These are phyloP conservation scores for Daedaleopsis nitida DNA, from an alignment of 768 basidiomycete genomes.

Conservation along the genomic window DNA sequence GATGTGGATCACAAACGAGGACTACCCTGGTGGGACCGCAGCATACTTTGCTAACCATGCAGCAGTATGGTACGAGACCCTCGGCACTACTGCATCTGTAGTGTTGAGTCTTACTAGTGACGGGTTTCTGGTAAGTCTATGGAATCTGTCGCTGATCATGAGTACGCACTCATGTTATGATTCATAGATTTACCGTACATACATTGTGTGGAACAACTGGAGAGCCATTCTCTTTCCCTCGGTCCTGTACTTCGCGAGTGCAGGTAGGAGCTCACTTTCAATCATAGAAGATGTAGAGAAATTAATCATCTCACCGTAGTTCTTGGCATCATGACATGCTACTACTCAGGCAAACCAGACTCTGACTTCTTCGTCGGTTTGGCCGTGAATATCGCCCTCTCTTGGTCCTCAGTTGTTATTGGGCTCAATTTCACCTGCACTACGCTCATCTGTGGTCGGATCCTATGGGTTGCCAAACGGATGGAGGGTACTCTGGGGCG, in stretches of 20 bases:
- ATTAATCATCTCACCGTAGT: not conserved
- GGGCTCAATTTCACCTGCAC: slow-evolving; percentile 44
- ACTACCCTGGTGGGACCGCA: slow-evolving; percentile 37
- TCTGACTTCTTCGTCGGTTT: slow-evolving; percentile 42
- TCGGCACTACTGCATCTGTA: slow-evolving; percentile 2
- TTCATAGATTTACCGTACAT: slow-evolving; percentile 15
- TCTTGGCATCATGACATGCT: slow-evolving; percentile 42
- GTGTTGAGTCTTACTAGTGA: slow-evolving; percentile 35
- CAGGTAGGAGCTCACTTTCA: not conserved
- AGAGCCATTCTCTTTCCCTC: slow-evolving; percentile 1
- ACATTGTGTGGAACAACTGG: slow-evolving; percentile 12
- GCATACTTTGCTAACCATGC: slow-evolving; percentile 32
- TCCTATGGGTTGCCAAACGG: slow-evolving; percentile 15
- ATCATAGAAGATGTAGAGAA: not conserved
- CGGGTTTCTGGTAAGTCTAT: slow-evolving; percentile 37
- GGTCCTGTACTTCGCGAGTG: slow-evolving; percentile 8
- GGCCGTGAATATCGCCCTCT: slow-evolving; percentile 39
- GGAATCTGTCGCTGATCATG: not conserved
- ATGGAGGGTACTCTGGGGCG: slow-evolving; percentile 2
- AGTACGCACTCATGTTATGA: not conserved
- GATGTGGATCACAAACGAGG: slow-evolving; percentile 37
- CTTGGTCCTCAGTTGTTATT: slow-evolving; percentile 43
- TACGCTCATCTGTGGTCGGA: slow-evolving; percentile 38
- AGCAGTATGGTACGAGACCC: slow-evolving; percentile 12
- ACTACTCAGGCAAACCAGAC: slow-evolving; percentile 38